A percentile compares a stretch with the other conserved stretches of the same genome.
Conservation (phyloP, 2,329 filamentous ascomycete species). For the Colletotrichum sp. region DNA sequence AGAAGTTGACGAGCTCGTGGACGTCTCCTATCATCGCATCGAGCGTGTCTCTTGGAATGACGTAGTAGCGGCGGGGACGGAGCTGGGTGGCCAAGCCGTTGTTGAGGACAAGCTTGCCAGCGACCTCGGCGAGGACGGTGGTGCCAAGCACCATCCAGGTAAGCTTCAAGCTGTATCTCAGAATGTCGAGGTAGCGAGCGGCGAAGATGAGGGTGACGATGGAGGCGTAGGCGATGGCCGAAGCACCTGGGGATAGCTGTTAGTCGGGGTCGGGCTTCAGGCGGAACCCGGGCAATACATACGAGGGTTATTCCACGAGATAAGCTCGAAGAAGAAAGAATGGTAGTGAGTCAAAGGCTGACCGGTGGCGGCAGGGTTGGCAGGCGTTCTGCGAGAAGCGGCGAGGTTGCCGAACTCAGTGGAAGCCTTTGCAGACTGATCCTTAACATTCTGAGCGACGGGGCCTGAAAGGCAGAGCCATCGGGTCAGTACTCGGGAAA, state of each 20-base stretch:
- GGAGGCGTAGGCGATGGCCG: slow-evolving; percentile 66
- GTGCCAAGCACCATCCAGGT: slow-evolving; percentile 67
- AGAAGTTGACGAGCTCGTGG: slow-evolving; percentile 74
- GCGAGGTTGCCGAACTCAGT: slow-evolving; percentile 64
- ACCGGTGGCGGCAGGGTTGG: slow-evolving; percentile 60
- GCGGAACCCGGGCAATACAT: slow-evolving; percentile 34
- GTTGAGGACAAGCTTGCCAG: slow-evolving; percentile 65
- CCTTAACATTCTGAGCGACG: slow-evolving; percentile 63
- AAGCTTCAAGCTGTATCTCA: slow-evolving; percentile 70
- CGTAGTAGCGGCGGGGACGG: slow-evolving; percentile 72
- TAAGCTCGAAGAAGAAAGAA: slow-evolving; percentile 72
- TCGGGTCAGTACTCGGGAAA: slow-evolving; percentile 3
- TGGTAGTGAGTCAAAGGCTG: slow-evolving; percentile 73
- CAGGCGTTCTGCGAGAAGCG: slow-evolving; percentile 59
- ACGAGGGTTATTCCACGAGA: slow-evolving; percentile 74
- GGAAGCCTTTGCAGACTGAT: slow-evolving; percentile 59
- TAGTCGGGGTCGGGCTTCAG: neutral
- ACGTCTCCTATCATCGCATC: slow-evolving; percentile 67
- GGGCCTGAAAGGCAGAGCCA: slow-evolving; percentile 49
- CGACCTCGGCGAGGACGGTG: slow-evolving; percentile 65
- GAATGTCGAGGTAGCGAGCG: slow-evolving; percentile 68
- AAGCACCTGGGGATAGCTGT: slow-evolving; percentile 54
- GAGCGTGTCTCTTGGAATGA: slow-evolving; percentile 66
- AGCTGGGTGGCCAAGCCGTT: slow-evolving; percentile 69
- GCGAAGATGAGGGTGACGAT: slow-evolving; percentile 66